Conservation (phyloP, 495 filamentous ascomycete species). For the Trichoderma gamsii region DNA sequence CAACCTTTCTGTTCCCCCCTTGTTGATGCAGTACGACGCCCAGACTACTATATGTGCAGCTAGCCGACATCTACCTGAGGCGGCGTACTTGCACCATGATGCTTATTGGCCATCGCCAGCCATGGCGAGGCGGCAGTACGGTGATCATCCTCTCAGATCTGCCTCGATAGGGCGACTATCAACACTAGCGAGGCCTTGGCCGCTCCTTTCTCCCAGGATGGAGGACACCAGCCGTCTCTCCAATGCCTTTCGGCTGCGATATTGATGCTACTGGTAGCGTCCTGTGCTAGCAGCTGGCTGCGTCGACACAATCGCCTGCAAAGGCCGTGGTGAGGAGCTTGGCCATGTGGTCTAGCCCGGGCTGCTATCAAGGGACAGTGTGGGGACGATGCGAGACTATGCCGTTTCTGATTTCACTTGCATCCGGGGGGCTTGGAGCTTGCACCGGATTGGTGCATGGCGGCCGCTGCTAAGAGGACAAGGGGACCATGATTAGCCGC, state of each 20-base stretch:
- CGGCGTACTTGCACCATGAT: neutral
- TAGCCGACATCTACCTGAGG: neutral
- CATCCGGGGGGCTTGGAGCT: neutral
- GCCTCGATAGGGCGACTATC: slow-evolving; percentile 6
- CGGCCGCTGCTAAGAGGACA: neutral
- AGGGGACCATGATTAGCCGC: slow-evolving; percentile 2
- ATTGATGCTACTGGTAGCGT: too few relatives aligned
- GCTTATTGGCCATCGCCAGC: slow-evolving; percentile 3
- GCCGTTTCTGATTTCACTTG: neutral
- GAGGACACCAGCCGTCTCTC: neutral
- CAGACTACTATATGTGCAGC: neutral
- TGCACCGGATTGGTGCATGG: slow-evolving; percentile 10
- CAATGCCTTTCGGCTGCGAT: neutral
- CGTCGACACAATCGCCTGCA: neutral
- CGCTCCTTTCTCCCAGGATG: neutral
- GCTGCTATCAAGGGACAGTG: neutral
- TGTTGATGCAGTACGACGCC: slow-evolving; percentile 2
- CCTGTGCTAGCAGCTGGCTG: neutral
- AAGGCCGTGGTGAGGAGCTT: neutral
- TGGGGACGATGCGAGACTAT: neutral
- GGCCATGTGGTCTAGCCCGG: slow-evolving; percentile 4
- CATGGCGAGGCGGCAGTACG: slow-evolving; percentile 4
- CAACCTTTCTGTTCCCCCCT: neutral
- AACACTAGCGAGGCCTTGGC: neutral
- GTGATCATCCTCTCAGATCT: slow-evolving; percentile 8